These are phyloP conservation scores for Aspergillus alliaceus DNA, from an alignment of 2,329 filamentous ascomycete species.

Conservation along the genomic window DNA sequence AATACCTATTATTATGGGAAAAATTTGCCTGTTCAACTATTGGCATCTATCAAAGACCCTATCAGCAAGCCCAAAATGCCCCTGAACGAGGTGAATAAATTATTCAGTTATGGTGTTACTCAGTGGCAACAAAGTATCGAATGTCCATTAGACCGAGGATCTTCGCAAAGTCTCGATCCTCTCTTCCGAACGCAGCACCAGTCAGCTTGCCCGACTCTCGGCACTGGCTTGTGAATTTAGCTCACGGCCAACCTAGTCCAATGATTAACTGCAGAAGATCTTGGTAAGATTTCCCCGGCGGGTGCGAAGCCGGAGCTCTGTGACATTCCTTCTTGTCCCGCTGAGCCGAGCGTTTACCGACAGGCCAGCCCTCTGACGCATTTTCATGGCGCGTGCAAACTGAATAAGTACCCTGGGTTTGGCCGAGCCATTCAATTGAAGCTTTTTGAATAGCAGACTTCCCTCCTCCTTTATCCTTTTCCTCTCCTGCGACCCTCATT, in stretches of 20 bases:
- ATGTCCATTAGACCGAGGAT: conserved; percentile 42
- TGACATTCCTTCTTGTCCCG: conserved; percentile 30
- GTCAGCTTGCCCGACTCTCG: conserved; percentile 26
- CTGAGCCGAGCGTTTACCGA: conserved; percentile 43
- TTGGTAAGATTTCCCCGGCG: conserved; percentile 12
- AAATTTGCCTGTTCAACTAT: not conserved
- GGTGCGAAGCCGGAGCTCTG: conserved; percentile 22
- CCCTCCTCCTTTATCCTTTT: conserved; percentile 16
- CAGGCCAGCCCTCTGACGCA: conserved; percentile 24
- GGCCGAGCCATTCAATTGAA: conserved; percentile 28
- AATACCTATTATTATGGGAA: not conserved
- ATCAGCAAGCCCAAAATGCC: no score
- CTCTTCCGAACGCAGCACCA: conserved; percentile 33
- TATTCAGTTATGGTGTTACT: conserved; percentile 13
- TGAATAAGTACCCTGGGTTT: conserved; percentile 32
- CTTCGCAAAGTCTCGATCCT: conserved; percentile 33
- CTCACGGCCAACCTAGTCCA: conserved; percentile 9
- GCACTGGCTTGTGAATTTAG: conserved; percentile 30
- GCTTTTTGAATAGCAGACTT: not conserved
- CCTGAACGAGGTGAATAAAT: not conserved
- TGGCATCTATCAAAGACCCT: not conserved
- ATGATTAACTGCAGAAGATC: not conserved
- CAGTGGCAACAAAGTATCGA: conserved; percentile 10
- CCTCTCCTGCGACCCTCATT: conserved; percentile 1
- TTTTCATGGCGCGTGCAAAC: conserved; percentile 29